Evolutionary conservation across 352 stramenopile genomes (phyloP).

Genomic region (Globisporangium alternatum): DNA sequence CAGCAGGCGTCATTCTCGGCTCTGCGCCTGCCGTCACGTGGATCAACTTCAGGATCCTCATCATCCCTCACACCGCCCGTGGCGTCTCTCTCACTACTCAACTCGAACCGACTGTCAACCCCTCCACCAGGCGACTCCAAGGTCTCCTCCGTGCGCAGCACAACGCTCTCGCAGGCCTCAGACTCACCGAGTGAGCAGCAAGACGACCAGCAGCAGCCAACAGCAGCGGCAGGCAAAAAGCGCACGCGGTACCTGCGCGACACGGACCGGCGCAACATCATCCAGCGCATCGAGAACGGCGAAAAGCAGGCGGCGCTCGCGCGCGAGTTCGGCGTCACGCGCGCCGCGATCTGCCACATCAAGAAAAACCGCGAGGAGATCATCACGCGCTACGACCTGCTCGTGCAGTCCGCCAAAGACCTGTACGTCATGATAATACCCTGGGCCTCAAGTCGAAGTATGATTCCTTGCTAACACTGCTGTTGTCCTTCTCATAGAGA

Average conservation of each 20-base stretch:
- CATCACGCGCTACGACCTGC: constrained; percentile 57
- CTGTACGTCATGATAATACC: constrained; percentile 30
- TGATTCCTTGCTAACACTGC: constrained; percentile 18
- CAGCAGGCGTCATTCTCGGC: background rate
- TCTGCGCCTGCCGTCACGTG: background rate
- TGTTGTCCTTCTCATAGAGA: constrained; percentile 20
- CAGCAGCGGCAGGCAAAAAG: constrained; percentile 21
- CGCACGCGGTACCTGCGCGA: constrained; percentile 53
- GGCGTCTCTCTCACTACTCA: background rate
- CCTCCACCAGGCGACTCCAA: background rate
- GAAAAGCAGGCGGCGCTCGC: constrained; percentile 63
- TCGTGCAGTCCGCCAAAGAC: constrained; percentile 52
- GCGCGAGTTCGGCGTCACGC: constrained; percentile 64
- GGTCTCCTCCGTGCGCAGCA: background rate
- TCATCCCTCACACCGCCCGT: background rate
- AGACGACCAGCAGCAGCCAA: background rate
- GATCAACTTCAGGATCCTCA: background rate
- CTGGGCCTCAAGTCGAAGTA: background rate
- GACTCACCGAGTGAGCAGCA: background rate
- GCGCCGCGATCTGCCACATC: constrained; percentile 72
- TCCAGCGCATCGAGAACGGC: constrained; percentile 59
- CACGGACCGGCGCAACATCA: constrained; percentile 59
- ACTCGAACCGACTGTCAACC: background rate
- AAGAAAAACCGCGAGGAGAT: constrained; percentile 79
- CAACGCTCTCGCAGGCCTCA: background rate